These are phyloP conservation scores for Penicillium alfredii DNA, from an alignment of 495 filamentous ascomycete species.

Conservation along the genomic window DNA sequence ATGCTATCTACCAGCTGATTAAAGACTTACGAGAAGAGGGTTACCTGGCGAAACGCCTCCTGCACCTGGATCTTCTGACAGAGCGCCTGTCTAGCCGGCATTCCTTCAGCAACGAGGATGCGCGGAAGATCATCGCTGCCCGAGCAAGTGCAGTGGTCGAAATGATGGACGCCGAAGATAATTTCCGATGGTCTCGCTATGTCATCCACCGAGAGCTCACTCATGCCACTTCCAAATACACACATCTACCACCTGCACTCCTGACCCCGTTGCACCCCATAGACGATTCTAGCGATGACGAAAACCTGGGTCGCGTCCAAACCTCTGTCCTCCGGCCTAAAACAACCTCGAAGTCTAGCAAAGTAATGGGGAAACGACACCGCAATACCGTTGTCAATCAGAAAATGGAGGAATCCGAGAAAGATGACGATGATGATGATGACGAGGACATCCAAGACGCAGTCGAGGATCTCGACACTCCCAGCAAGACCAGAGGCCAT, in stretches of 20 bases:
- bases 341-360: conserved; percentile 32
- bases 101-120: conserved; percentile 27
- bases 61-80: conserved; percentile 33
- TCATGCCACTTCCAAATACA: conserved; percentile 21
- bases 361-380: conserved; percentile 45
- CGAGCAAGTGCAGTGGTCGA: conserved; percentile 29
- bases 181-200: conserved; percentile 40
- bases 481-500: conserved; percentile 39
- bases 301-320: conserved; percentile 32
- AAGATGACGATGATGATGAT: conserved; percentile 31
- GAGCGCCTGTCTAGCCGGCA: conserved; percentile 20
- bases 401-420: conserved; percentile 26
- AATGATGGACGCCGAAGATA: conserved; percentile 35
- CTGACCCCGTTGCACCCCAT: conserved; percentile 33
- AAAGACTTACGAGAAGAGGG: conserved; percentile 35
- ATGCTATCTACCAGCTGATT: conserved; percentile 34
- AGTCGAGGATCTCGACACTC: conserved; percentile 39
- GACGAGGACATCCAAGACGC: conserved; percentile 30
- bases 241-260: conserved; percentile 20
- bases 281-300: conserved; percentile 37
- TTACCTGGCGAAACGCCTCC: conserved; percentile 40
- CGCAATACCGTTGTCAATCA: conserved; percentile 29
- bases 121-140: conserved; percentile 31
- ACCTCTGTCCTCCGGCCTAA: conserved; percentile 52
- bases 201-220: conserved; percentile 42